Base-by-base conservation (phyloP, 2,329 filamentous ascomycete species). In the Trichoderma brevicompactum region DNA sequence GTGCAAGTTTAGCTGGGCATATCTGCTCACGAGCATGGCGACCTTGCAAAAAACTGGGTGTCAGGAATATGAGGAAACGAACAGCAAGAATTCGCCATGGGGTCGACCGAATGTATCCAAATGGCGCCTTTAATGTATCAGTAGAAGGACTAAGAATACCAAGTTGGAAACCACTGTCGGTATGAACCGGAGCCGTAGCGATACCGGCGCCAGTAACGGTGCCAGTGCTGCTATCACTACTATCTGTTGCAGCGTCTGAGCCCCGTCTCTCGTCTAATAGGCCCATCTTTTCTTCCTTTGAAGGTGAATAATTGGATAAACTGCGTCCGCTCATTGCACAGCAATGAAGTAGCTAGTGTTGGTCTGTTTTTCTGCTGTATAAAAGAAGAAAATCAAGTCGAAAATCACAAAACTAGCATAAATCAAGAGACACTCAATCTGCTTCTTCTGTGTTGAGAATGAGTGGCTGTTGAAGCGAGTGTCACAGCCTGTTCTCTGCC, bases 31-130 rank as follows among this genome's bases (percentile, higher is more conserved):
- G 74, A 40, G 76, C 76, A 65, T 80, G 73, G 34, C 78, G 77
- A 54, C 79, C 76, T 56, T 83, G 82, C 52, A 85, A 69, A 69
- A 85, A 85, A 73, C 80, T 83, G n/a, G 83, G 83, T n/a, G 83
- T 72, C 15, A 85, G 73, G 70, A 84, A 85, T 69, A 82, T 70
- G 67, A 72, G 71, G 28, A 74, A 70, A 13, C 79, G 79, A 56
- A 80, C 67, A 2, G 80, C 64, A n/a, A 76, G 69, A n/a, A 74
- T 69, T 13, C 74, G 73, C 76, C 76, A 79, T 50, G 78, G 75
- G 38, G 79, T 69, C 64, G 74, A 72, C 28, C 72, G 71, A 9
- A 75, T 19, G 62, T 72, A 73, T 53, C 69, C 69, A 23, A 72
- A 71, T 52, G 70, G 76, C 34, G 68, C 70, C 38, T 73, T 73